Base-by-base conservation (phyloP, 2,329 filamentous ascomycete species). In the Aspergillus versicolor region DNA sequence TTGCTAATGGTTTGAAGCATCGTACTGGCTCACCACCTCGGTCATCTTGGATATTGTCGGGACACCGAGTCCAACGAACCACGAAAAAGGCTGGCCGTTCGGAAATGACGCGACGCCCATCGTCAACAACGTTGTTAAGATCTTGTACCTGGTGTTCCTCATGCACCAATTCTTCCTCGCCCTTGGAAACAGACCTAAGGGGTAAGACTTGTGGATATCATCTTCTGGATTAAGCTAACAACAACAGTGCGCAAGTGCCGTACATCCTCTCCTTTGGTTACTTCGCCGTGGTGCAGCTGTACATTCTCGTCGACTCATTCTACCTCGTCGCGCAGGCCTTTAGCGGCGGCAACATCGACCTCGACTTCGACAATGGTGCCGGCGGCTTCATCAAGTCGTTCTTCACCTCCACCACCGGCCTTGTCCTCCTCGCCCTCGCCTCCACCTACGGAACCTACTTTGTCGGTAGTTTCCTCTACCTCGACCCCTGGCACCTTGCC, bases 401-500 rank as follows among this genome's bases (percentile, higher is more conserved):
- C 82, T 96, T 97, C 76, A 83, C 84, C 12, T 89, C 88, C 2
- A 81, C 82, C 21, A 88, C 91, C 40, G 93, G 92, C 79, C 92
- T 97, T 73, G 96, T 99, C 73, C 86, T 99, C 66, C 88, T 99
- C 63, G 93, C 94, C 13, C 81, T 99, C 63, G 86, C 93, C 60
- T 90, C 93, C 61, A 99, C 95, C 55, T 97, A 96, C 73, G 94
- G 94, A 76, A 85, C 97, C 58, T 97, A 99, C 86, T 97, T 92
- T 72, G 81, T 97, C 57, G 92, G 92, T 8, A 97, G 92, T 3
- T 96, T 99, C 84, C 80, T 99, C 77, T 99, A 99, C 80, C 82
- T 97, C 69, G 94, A 99, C 76, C 94, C 94, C 22, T 99, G 94
- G 94, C 94, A 99, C 84, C 97, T 99, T 93, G 95, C 97, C 81